phyloP scores from a whole-genome alignment of 805 yeast genomes.

The Wickerhamiella brachini region DNA sequence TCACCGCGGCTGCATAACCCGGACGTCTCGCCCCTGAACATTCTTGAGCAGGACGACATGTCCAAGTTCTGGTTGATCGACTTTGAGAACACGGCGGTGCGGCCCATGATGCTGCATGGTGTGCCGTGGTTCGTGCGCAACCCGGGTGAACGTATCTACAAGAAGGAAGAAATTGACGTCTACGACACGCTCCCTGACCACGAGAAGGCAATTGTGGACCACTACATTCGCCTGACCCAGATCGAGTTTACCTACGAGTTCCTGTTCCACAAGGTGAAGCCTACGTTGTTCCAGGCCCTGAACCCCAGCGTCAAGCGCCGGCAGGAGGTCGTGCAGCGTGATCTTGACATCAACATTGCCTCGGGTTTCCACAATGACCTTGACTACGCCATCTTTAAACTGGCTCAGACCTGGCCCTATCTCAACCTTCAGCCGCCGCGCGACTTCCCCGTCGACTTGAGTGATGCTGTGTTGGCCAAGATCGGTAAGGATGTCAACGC shows the following conservation, averaged over 20 bases:
- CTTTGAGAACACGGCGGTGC: slow-evolving; percentile 66
- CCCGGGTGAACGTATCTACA: slow-evolving; percentile 77
- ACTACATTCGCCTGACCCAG: slow-evolving; percentile 80
- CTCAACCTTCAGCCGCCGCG: slow-evolving; percentile 12
- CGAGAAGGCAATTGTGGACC: slow-evolving; percentile 69
- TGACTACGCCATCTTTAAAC: slow-evolving; percentile 14
- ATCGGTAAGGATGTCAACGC: slow-evolving; percentile 46
- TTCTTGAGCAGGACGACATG: slow-evolving; percentile 30
- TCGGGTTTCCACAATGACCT: slow-evolving; percentile 17
- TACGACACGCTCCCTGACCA: slow-evolving; percentile 52
- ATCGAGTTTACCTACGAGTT: slow-evolving; percentile 83
- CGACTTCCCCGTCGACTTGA: slow-evolving; percentile 45
- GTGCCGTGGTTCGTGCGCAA: slow-evolving; percentile 78
- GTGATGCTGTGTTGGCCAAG: slow-evolving; percentile 43
- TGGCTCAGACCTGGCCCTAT: slow-evolving; percentile 13
- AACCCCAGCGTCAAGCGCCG: slow-evolving; percentile 58
- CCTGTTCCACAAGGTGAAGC: slow-evolving; percentile 48
- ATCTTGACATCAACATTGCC: slow-evolving; percentile 17
- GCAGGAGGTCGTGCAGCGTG: slow-evolving; percentile 23
- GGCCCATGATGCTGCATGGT: slow-evolving; percentile 66
- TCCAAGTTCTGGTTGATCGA: slow-evolving; percentile 45
- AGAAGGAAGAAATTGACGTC: slow-evolving; percentile 60
- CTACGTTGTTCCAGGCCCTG: slow-evolving; percentile 62
- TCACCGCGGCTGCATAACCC: slow-evolving; percentile 66
- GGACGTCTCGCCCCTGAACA: slow-evolving; percentile 86